A percentile compares a stretch with the other conserved stretches of the same genome.
Evolutionary conservation across 441 rosid genomes (phyloP).

Genomic region (Syzygium syzygioides): DNA sequence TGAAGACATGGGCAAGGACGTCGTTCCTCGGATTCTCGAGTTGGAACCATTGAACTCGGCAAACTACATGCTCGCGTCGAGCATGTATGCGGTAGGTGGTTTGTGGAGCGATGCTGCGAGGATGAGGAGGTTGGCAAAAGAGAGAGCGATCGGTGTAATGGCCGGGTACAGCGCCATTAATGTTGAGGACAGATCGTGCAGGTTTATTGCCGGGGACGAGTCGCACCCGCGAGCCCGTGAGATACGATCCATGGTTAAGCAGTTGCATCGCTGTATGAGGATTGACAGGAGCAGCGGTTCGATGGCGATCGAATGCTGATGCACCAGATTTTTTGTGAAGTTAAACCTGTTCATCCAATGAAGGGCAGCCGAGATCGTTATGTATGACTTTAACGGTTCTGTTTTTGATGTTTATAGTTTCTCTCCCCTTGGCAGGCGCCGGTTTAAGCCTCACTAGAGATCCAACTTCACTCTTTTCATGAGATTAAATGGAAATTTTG

Average conservation of each 20-base stretch:
- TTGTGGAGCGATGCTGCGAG: slow-evolving; percentile 32
- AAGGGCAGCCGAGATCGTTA: background rate
- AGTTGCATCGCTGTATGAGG: slow-evolving; percentile 28
- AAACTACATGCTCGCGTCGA: slow-evolving; percentile 47
- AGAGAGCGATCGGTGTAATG: slow-evolving; percentile 25
- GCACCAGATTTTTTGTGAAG: background rate
- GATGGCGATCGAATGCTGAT: background rate
- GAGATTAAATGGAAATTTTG: background rate
- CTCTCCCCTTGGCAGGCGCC: background rate
- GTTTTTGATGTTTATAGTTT: background rate
- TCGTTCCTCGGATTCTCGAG: slow-evolving; percentile 30
- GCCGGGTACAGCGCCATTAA: slow-evolving; percentile 48
- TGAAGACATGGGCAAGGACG: slow-evolving; percentile 21
- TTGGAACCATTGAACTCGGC: slow-evolving; percentile 39
- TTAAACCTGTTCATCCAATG: background rate
- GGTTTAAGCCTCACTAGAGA: background rate
- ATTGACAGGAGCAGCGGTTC: background rate
- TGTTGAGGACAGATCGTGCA: slow-evolving; percentile 20
- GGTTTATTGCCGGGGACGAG: slow-evolving; percentile 43
- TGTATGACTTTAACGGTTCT: background rate
- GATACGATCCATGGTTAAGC: slow-evolving; percentile 15
- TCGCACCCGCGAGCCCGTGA: slow-evolving; percentile 16
- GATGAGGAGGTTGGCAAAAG: slow-evolving; percentile 39
- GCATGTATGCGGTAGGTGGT: slow-evolving; percentile 33
- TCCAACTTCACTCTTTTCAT: background rate